Evolutionary conservation across 805 yeast species (phyloP), one percentile per base, ranked within the genome.

Genomic region (Teunomyces aglyptinius): DNA sequence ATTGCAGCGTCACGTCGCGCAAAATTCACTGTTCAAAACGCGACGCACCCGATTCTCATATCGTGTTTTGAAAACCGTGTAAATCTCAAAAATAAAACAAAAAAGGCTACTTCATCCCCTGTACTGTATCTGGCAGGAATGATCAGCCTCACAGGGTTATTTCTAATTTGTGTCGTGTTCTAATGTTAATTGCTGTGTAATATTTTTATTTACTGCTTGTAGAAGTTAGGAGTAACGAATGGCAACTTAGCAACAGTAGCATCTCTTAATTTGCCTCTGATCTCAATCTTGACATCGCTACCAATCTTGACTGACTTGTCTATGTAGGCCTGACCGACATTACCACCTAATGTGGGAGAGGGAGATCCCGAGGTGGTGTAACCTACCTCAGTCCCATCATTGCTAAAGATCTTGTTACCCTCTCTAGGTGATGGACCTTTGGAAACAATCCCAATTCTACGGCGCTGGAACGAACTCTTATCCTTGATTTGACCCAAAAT

Each of bases 371-470:
- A 63, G 3, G 75, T 68, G 80, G 83, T 62, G 77, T 76, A 60
- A 40, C 84, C 76, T 62, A 82, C 72, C 29, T 73, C 73, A 26
- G 73, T 70, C 18, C 83, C 83, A 22, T 77, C 80, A n/a, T 62
- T 65, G 43, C 70, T 63, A 53, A 76, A 84, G 11, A 92, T 78
- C 56, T 80, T 81, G 54, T 80, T 73, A 7, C 87, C 89, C 20
- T 84, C 85, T 67, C 99, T 82, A 27, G 98, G 97, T 1, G 99
- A 89, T 8, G 98, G 97, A 1, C 98, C 97, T 53, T 76, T 77
- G 6, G 85, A 80, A 10, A 68, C 64, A 56, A 86, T 75, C 2
- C 97, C 98, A 11, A 89, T 86, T 60, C 99, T 82, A 48, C 75
- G 68, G 24, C 49, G 53, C 43, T 81, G 75, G 22, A 81, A 80